A percentile compares a stretch with the other conserved stretches of the same genome.
Evolutionary conservation across 2,329 filamentous ascomycete genomes (phyloP).

Genomic region (Aspergillus sp.): DNA sequence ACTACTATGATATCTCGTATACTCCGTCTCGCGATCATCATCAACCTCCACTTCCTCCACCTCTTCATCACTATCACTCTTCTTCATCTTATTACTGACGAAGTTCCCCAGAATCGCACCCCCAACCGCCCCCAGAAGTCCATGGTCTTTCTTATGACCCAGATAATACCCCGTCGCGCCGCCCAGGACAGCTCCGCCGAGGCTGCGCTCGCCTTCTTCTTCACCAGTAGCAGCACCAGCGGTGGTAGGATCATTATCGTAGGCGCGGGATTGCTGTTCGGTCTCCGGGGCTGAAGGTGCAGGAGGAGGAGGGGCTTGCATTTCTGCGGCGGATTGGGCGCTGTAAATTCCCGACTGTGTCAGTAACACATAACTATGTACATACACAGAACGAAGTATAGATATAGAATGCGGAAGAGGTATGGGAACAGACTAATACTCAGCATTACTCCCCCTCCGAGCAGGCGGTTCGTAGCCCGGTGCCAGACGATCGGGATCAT

Average conservation of each 20-base stretch:
- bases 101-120: conserved; percentile 60
- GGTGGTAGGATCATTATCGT: neutral
- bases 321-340: neutral
- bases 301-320: neutral
- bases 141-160: conserved; percentile 60
- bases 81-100: conserved; percentile 57
- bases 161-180: conserved; percentile 59
- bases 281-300: neutral
- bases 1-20: conserved; percentile 17
- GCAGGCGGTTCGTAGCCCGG: conserved; percentile 9
- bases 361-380: too few relatives aligned
- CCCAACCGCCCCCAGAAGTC: conserved; percentile 59
- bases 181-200: conserved; percentile 59
- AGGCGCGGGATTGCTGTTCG: neutral
- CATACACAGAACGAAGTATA: too few relatives aligned
- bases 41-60: conserved; percentile 4
- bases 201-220: conserved; percentile 55
- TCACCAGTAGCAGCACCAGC: conserved; percentile 22
- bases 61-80: conserved; percentile 35
- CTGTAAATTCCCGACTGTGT: neutral
- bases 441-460: conserved; percentile 21
- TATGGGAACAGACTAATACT: conserved; percentile 20
- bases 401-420: neutral
- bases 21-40: conserved; percentile 19
- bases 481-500: conserved; percentile 13